Evolutionary conservation across 202 grass and related monocot genomes (phyloP), one percentile per base, ranked within the genome.

Genomic region (Cymbopogon flexuosus): DNA sequence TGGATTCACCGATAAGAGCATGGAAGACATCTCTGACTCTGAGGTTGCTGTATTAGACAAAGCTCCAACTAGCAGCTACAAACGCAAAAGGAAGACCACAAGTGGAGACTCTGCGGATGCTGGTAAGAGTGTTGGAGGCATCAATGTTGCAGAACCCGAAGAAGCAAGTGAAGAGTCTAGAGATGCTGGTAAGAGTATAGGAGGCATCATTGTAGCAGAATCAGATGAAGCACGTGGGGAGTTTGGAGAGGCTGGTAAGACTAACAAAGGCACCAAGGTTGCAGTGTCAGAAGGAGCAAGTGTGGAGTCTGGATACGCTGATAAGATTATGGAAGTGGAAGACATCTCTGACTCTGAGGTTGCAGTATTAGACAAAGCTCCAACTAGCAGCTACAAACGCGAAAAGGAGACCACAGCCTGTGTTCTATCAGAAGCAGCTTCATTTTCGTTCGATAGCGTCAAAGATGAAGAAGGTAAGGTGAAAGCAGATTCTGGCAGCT

Each of bases 391-490:
- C 59, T 9, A 8, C 46, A 73, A 19, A 42, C 64, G 23, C 11
- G 61, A 78, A 51, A 59, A 39, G 21, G 71, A 21, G 0, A 40
- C 67, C 10, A 3, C 3, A 34, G 59, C 23, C 1, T 62, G 45
- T 77, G 65, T 76, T 89, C 36, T 85, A 19, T 72, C 77, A n/a
- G 77, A 77, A 76, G 77, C 71, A 76, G 77, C 14, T 70, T 46
- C 52, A 5, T 23, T 76, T 68, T 77, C 64, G 23, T 27, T 27
- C 27, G 87, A 71, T 31, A 40, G 21, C 5, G 1, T 23, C 11
- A 37, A 88, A 18, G 75, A 51, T 10, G 43, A 81, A 19, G 61
- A 61, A 65, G 30, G 41, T 16, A 6, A 15, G 0, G 40, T 58
- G 11, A 79, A 84, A 69, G 19, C 19, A 45, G 70, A 35, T 36